Evolutionary conservation across 345 rosid genomes (phyloP).

Genomic region (Bruguiera sexangula): DNA sequence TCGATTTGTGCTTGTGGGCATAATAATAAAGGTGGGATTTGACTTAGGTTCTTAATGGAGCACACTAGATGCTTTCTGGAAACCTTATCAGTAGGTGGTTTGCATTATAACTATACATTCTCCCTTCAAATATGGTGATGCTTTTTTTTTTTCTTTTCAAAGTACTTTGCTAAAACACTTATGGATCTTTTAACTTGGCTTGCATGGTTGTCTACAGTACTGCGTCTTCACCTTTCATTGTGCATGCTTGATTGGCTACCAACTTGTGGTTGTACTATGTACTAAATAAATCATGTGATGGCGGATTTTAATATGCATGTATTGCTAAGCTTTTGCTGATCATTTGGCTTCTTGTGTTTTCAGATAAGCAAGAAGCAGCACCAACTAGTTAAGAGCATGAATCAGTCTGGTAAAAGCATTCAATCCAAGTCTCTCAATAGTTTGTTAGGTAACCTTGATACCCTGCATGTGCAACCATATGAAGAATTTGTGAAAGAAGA

Average conservation of each 20-base stretch:
- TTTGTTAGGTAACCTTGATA: conserved; percentile 66
- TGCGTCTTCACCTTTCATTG: background rate
- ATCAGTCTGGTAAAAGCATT: conserved; percentile 77
- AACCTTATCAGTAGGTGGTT: too few species aligned
- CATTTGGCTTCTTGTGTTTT: conserved; percentile 17
- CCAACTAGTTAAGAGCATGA: conserved; percentile 80
- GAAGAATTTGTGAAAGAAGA: conserved; percentile 91
- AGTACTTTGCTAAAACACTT: background rate
- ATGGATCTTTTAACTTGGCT: background rate
- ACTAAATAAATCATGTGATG: conserved; percentile 3
- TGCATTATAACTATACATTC: background rate
- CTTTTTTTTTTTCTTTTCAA: background rate
- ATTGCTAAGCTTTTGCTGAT: conserved; percentile 12
- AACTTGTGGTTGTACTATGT: background rate
- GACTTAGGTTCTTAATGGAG: background rate
- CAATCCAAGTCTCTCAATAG: conserved; percentile 64
- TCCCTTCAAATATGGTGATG: background rate
- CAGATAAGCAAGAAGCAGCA: conserved; percentile 97
- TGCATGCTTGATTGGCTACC: background rate
- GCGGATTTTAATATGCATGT: background rate
- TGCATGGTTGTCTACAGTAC: background rate
- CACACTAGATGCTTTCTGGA: background rate
- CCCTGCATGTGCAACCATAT: conserved; percentile 72
- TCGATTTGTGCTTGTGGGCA: background rate
- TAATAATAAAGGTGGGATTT: background rate